Base-by-base conservation (phyloP, 345 rosid species). In the Corchorus olitorius region DNA sequence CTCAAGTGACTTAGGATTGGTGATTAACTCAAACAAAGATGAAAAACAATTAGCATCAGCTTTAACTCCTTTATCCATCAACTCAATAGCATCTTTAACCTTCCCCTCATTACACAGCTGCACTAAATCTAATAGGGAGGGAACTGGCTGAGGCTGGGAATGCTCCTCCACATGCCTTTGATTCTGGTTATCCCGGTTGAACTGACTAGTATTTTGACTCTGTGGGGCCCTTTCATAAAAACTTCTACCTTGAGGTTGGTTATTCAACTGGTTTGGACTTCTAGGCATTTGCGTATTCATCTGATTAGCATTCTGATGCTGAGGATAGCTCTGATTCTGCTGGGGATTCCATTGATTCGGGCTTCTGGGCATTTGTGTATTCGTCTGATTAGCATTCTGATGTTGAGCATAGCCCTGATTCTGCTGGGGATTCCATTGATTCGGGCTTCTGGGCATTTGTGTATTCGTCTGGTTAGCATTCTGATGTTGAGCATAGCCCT, bases 61-160 rank as follows among this genome's bases (percentile, higher is more conserved):
- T 71, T 84, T 79, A 72, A 87, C 89, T 66, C 93, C 93, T 34
- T 88, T 86, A 70, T 84, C 91, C 86, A 90, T 85, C 83, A 89
- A 75, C 20, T 86, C 91, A 20, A 90, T 84, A 0, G 93, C 92
- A 50, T 88, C 94, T 80, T 84, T 89, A n/a, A 82, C 85, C 74
- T 86, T 83, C 48, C 90, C 83, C 52, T 85, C 91, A 54, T 79
- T 70, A 75, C 94, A 92, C 39, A 83, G 70, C 4, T 78, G 77
- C 61, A 63, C 63, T 77, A 89, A 82, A 81, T 88, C 93, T 53
- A 37, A 80, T 55, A 84, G 39, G 0, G 89, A 49, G 68, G 79
- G 80, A 68, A 68, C 75, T 10, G 77, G 74, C 34, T 43, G 76
- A 13, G 56, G 67, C 70, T 15, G 79, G 52, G 16, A 13, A 52